Evolutionary conservation across 108 stramenopile species (phyloP).

Genomic region (Mayamaea pseudoterrestris): DNA sequence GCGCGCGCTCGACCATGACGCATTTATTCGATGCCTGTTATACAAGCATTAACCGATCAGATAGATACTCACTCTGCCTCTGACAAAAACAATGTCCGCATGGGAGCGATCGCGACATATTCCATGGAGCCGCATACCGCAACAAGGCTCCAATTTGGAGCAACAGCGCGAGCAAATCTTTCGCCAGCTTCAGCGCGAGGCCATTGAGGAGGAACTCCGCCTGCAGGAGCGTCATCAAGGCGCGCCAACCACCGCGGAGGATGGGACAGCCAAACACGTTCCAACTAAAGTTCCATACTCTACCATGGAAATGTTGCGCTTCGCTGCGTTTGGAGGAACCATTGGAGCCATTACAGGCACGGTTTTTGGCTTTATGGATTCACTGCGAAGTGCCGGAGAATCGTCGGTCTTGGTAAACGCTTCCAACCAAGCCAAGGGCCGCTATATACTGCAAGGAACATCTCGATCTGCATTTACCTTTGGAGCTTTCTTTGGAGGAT

Average conservation of each 20-base stretch:
- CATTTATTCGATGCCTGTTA: no score
- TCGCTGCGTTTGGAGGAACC: conserved; percentile 60
- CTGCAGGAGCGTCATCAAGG: conserved; percentile 5
- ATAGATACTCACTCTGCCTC: no score
- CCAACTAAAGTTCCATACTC: conserved; percentile 34
- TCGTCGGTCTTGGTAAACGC: conserved; percentile 51
- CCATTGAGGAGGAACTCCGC: conserved; percentile 22
- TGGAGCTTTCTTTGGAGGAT: conserved; percentile 47
- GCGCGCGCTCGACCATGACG: no score
- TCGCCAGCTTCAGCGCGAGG: conserved; percentile 55
- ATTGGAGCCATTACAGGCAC: conserved; percentile 72
- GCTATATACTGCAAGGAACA: conserved; percentile 59
- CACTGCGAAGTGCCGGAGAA: conserved; percentile 52
- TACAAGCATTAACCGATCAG: no score
- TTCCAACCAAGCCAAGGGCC: conserved; percentile 52
- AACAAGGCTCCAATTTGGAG: conserved; percentile 27
- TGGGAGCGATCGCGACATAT: conserved; percentile 74
- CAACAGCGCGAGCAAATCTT: conserved; percentile 42
- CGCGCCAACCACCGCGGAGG: not conserved
- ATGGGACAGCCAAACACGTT: conserved; percentile 10
- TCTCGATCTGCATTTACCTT: conserved; percentile 54
- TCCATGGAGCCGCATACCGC: conserved; percentile 54
- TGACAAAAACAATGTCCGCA: conserved; percentile 57
- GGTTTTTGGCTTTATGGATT: conserved; percentile 87
- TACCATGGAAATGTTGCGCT: conserved; percentile 43